phyloP scores from a whole-genome alignment of 1,284 basidiomycete genomes.

The Garcileccinum viscosum region DNA sequence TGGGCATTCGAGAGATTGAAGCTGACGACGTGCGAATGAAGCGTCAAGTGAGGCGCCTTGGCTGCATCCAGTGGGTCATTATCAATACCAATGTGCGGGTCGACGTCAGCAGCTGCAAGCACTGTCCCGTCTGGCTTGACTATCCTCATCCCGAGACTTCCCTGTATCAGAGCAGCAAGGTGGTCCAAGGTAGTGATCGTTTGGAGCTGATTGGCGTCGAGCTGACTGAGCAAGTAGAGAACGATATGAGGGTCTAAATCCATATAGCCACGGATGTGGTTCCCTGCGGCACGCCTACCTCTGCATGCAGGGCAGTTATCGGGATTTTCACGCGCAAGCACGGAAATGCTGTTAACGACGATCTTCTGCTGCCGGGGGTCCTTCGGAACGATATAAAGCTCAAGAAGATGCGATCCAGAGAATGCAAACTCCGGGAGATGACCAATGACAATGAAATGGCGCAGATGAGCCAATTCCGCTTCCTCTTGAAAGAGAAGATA shows the following conservation, averaged over 20 bases:
- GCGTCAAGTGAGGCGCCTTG: conserved; percentile 15
- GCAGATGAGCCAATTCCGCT: conserved; percentile 6
- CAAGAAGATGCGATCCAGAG: conserved; percentile 26
- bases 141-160: conserved; percentile 18
- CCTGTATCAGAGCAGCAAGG: conserved; percentile 7
- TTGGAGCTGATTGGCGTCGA: neutral
- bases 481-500: conserved; percentile 21
- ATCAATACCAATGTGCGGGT: neutral
- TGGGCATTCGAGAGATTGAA: neutral
- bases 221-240: conserved; percentile 15
- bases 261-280: conserved; percentile 20
- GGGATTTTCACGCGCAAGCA: conserved; percentile 16
- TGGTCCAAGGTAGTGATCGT: conserved; percentile 9
- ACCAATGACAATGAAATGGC: conserved; percentile 12
- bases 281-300: conserved; percentile 17
- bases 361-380: neutral
- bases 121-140: conserved; percentile 20
- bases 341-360: conserved; percentile 25
- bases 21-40: conserved; percentile 14
- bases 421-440: conserved; percentile 27
- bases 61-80: neutral
- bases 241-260: conserved; percentile 21
- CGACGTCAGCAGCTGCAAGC: conserved; percentile 9
- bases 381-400: conserved; percentile 18
- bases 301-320: conserved; percentile 16